phyloP scores from a whole-genome alignment of 2,329 filamentous ascomycete genomes.

The Sclerotinia borealis region DNA sequence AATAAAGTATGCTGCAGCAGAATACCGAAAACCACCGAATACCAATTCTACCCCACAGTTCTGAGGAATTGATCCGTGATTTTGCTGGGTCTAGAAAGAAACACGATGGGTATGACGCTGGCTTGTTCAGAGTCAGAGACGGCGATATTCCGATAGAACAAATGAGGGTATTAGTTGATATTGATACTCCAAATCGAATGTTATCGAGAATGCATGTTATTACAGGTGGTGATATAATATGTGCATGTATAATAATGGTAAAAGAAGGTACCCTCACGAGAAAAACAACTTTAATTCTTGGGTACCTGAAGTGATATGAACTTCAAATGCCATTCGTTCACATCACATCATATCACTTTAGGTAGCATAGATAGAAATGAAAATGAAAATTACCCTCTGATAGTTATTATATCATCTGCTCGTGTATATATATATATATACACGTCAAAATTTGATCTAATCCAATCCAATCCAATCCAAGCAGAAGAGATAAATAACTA shows the following conservation, averaged over 20 bases:
- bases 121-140: background rate
- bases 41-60: background rate
- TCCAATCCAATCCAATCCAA: no score
- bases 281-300: no score
- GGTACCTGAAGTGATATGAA: no score
- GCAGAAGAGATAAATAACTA: no score
- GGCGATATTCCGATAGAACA: background rate
- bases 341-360: no score
- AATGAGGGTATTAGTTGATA: background rate
- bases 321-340: background rate
- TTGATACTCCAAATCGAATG: background rate
- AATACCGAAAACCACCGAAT: background rate
- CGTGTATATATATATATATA: no score
- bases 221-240: background rate
- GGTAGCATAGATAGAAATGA: no score
- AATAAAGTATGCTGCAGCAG: background rate
- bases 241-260: background rate
- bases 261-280: no score
- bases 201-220: background rate
- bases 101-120: background rate
- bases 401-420: no score
- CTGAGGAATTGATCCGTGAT: background rate
- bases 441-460: no score
- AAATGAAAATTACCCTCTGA: no score
- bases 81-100: background rate